Conservation (phyloP, 495 filamentous ascomycete genomes). For the Penicillium pulvis region DNA sequence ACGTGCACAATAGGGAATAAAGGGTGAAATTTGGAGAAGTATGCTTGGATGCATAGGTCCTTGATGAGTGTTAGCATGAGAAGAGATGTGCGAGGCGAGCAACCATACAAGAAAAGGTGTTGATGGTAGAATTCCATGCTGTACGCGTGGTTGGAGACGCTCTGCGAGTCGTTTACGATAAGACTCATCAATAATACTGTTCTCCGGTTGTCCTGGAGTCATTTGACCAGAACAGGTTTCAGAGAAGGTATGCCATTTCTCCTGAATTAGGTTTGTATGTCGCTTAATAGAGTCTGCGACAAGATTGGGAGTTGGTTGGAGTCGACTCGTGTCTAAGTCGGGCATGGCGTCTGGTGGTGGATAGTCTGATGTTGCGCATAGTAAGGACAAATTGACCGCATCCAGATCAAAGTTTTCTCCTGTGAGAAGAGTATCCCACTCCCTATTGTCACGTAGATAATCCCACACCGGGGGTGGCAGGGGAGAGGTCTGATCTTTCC, state of each 20-base stretch:
- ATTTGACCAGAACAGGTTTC: slow-evolving; percentile 9
- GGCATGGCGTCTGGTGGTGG: slow-evolving; percentile 1
- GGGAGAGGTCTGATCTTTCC: slow-evolving; percentile 9
- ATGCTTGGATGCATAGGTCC: slow-evolving; percentile 33
- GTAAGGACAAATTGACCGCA: slow-evolving; percentile 22
- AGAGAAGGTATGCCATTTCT: slow-evolving; percentile 19
- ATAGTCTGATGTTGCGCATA: slow-evolving; percentile 17
- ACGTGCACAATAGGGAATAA: slow-evolving; percentile 35
- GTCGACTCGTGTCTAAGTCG: background rate
- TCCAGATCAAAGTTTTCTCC: slow-evolving; percentile 29
- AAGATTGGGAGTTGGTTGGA: background rate
- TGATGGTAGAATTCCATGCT: slow-evolving; percentile 25
- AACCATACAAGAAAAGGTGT: slow-evolving; percentile 25
- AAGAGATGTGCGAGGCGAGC: slow-evolving; percentile 6
- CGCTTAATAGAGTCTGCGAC: background rate
- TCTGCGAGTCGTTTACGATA: slow-evolving; percentile 24
- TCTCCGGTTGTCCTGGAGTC: slow-evolving; percentile 14
- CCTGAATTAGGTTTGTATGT: slow-evolving; percentile 6
- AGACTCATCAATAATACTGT: slow-evolving; percentile 23
- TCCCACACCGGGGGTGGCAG: slow-evolving; percentile 7
- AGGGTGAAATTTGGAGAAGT: slow-evolving; percentile 33
- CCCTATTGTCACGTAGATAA: slow-evolving; percentile 4
- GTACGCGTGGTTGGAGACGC: slow-evolving; percentile 20
- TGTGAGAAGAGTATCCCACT: slow-evolving; percentile 14
- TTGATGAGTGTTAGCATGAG: slow-evolving; percentile 9